Conservation (phyloP, 1,284 basidiomycete genomes). For the Ceratobasidium sp. region DNA sequence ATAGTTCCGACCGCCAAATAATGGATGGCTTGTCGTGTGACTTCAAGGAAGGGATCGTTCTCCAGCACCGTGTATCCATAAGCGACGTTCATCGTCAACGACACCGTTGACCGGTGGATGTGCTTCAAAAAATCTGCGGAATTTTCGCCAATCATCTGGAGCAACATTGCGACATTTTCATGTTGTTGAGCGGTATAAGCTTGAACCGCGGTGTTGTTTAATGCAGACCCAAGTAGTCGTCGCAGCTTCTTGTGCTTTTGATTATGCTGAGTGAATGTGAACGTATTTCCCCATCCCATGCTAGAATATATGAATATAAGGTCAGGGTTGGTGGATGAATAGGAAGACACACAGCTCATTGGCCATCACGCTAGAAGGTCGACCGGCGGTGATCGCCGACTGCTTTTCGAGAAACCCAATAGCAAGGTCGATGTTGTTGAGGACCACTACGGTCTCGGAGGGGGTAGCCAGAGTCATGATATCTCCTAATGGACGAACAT, state of each 20-base stretch:
- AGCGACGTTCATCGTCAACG: conserved; percentile 6
- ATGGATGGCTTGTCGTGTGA: background rate
- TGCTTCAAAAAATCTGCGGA: background rate
- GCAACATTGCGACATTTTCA: background rate
- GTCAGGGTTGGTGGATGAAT: background rate
- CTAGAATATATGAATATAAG: background rate
- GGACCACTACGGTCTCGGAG: background rate
- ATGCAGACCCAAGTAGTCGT: conserved; percentile 12
- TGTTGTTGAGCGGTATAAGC: conserved; percentile 11
- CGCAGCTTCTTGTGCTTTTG: conserved; percentile 19
- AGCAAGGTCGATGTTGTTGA: conserved; percentile 27
- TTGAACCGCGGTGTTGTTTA: conserved; percentile 12
- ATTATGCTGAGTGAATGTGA: conserved; percentile 19
- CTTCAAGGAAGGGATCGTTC: conserved; percentile 4
- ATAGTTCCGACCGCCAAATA: background rate
- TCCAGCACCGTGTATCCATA: conserved; percentile 22
- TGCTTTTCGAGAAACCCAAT: conserved; percentile 35
- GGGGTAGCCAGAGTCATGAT: conserved; percentile 17
- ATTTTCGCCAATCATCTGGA: background rate
- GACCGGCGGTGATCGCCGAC: conserved; percentile 1
- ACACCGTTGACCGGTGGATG: background rate
- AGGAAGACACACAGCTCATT: background rate
- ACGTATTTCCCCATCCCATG: conserved; percentile 14
- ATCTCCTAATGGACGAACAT: conserved; percentile 2
- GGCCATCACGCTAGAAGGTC: background rate